Base-by-base conservation (phyloP, 2,329 filamentous ascomycete species). In the Talaromyces sp. region DNA sequence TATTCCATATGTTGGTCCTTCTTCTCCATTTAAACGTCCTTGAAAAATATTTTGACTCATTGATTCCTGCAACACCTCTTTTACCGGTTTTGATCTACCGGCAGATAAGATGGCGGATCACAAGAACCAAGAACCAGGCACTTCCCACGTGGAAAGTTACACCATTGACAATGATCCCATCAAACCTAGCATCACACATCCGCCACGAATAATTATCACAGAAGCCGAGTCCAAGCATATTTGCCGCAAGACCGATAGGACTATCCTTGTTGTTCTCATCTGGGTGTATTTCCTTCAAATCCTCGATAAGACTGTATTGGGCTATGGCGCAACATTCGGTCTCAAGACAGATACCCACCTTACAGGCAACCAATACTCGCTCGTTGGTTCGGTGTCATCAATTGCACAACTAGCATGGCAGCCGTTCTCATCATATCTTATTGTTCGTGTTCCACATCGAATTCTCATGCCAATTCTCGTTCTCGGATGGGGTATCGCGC, bases 371-470 rank as follows among this genome's bases (percentile, higher is more conserved):
- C 79, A 87, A 66, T 87, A 87, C 75, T 86, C 85, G 0, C 74
- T 87, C 22, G 73, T 88, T 27, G 83, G 84, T 27, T 86, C 84
- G 6, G 86, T 88, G 50, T 79, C 82, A 0, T 80, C 86, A 0
- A 86, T 89, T 37, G 86, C 86, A 1, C 86, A 89, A 72, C 79
- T 89, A 39, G 83, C 76, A 54, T 87, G 85, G 84, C 84, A 87
- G 66, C 86, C 86, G 0, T 85, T 88, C 66, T 86, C 85, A 0
- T 85, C 84, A 0, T 80, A 82, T 64, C 79, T 89, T 35, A 88
- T 89, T 65, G 84, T 89, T 68, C 86, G 84, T 68, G 81, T 89
- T 0, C 86, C 85, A 0, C 85, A 85, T 67, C 81, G 84, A 1
- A 84, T 86, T 33, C 74, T 88, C 6, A 86, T 88, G 84, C 82